Evolutionary conservation across 106 monocot species (phyloP).

Genomic region (Dioscorea zingiberensis): DNA sequence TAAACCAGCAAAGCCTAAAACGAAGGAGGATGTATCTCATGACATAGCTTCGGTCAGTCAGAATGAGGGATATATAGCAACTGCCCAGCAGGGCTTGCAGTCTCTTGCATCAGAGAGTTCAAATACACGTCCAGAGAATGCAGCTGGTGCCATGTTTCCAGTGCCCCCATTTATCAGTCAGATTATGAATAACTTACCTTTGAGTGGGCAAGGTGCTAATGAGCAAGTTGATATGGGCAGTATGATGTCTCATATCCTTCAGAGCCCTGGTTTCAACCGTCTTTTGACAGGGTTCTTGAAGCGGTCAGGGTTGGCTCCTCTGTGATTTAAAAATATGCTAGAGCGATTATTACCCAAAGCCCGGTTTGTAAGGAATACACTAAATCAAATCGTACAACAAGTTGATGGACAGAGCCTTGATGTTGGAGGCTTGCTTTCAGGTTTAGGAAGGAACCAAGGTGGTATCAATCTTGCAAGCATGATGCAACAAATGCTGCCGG

Average conservation of each 20-base stretch:
- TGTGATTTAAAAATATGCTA: constrained; percentile 41
- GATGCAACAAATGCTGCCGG: constrained; percentile 92
- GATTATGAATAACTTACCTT: constrained; percentile 16
- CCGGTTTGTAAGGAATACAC: constrained; percentile 33
- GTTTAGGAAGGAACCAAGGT: constrained; percentile 27
- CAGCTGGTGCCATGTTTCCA: constrained; percentile 12
- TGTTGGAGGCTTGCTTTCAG: constrained; percentile 21
- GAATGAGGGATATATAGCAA: constrained; percentile 33
- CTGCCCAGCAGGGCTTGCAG: constrained; percentile 45
- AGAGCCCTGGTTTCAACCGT: constrained; percentile 42
- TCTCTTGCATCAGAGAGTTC: constrained; percentile 40
- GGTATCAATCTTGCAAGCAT: constrained; percentile 66
- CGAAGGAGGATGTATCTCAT: constrained; percentile 9
- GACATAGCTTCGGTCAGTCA: constrained; percentile 10
- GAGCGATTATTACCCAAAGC: constrained; percentile 38
- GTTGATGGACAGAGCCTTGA: constrained; percentile 29
- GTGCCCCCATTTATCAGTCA: constrained; percentile 12
- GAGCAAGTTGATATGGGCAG: constrained; percentile 27
- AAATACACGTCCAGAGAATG: constrained; percentile 1
- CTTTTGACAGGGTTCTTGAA: constrained; percentile 41
- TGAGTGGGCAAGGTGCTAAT: constrained; percentile 7
- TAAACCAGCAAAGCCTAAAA: constrained; percentile 32
- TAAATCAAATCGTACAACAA: constrained; percentile 38
- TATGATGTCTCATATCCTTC: constrained; percentile 49
- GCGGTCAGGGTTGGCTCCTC: constrained; percentile 41